Base-by-base conservation (phyloP, 805 yeast genomes). In the Kuraishia capsulata region DNA sequence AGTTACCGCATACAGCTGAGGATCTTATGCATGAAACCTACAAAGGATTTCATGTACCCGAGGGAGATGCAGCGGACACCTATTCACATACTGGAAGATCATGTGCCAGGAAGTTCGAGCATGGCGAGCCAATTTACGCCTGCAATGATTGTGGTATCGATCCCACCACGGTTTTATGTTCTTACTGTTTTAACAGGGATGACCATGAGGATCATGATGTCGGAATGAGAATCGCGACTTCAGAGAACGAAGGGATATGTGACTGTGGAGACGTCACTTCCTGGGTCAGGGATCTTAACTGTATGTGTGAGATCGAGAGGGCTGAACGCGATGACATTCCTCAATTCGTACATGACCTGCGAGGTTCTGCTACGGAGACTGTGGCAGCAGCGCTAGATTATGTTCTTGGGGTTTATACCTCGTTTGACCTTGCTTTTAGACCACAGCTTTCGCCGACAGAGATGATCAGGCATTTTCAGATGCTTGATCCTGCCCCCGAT, bases 131-230 rank as follows among this genome's bases (percentile, higher is more conserved):
- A 1, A 79, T 81, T 17, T 84, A 80, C 52, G 64, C 86, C 39
- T 84, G 95, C 51, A 65, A 65, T 25, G 85, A 82, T 41, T 84
- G 95, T 64, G 86, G 84, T 0, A 73, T 70, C 43, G 95, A 84
- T 56, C 77, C 76, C 6, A 80, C 89, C 0, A 84, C 94, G 64
- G 88, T 85, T 25, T 53, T 84, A 20, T 84, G 95, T 57, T 73
- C 69, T 10, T 61, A 76, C 46, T 84, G 95, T 54, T 84, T 81
- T 60, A 79, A 81, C 53, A 69, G 71, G 39, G 70, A 69, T 4
- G 86, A 81, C 48, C 95, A 84, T 53, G 52, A 57, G 11, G 78
- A 69, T 38, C 95, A 84, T 51, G 73, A 73, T 42, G 83, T 84
- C 6, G 59, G 67, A 21, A 67, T 69, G 39, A 73, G 67, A 52